phyloP scores from a whole-genome alignment of 2,329 filamentous ascomycete genomes.

The Aspergillus uvarum region DNA sequence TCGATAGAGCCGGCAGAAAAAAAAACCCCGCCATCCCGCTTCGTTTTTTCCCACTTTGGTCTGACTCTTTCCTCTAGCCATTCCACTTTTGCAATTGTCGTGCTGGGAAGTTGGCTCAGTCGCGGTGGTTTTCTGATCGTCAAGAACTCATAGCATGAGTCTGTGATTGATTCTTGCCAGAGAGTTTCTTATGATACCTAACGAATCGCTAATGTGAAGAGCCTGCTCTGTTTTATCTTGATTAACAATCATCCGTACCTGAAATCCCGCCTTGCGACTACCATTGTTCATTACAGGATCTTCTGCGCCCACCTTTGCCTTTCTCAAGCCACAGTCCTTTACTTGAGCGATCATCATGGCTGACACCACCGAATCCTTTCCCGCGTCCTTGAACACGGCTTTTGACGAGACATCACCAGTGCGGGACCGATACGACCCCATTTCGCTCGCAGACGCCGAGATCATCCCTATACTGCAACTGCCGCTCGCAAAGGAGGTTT shows the following conservation, averaged over 20 bases:
- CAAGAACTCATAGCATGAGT: not conserved
- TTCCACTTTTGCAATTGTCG: not conserved
- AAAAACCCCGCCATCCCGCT: not conserved
- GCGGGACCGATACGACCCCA: constrained; percentile 35
- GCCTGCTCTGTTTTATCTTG: not conserved
- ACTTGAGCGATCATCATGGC: constrained; percentile 22
- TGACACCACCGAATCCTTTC: constrained; percentile 22
- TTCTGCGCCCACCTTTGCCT: not conserved
- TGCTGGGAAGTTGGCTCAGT: not conserved
- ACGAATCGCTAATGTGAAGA: not conserved
- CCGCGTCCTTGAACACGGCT: constrained; percentile 34
- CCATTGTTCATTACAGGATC: not conserved
- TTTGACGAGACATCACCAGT: constrained; percentile 30
- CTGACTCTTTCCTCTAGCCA: not conserved
- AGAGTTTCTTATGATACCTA: not conserved
- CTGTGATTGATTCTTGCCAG: not conserved
- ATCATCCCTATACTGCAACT: constrained; percentile 34
- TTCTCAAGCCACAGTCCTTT: not conserved
- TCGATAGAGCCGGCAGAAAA: constrained; percentile 17
- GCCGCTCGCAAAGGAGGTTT: constrained; percentile 39
- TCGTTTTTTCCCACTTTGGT: not conserved
- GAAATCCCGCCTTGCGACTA: not conserved
- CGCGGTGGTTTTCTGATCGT: not conserved
- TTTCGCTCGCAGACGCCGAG: constrained; percentile 35
- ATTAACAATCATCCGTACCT: not conserved